Conservation (phyloP, 805 yeast genomes). For the Pichia insulana region DNA sequence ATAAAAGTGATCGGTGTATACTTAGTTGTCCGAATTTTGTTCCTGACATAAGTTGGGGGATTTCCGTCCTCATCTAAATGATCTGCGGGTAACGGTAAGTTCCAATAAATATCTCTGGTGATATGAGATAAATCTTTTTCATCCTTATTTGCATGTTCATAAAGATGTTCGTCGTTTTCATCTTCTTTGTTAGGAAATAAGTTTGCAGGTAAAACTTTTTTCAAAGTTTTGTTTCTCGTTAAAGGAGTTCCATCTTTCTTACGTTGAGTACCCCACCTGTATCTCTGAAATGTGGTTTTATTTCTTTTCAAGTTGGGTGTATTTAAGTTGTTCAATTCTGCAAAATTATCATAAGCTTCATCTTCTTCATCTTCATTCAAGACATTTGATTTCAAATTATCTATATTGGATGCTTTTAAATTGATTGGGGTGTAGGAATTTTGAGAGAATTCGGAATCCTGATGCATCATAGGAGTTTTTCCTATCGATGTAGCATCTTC, state of each 20-base stretch:
- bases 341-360: conserved; percentile 11
- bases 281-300: conserved; percentile 56
- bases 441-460: conserved; percentile 12
- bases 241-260: conserved; percentile 60
- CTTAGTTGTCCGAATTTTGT: conserved; percentile 91
- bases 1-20: conserved; percentile 85
- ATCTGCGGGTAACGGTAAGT: conserved; percentile 50
- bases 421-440: conserved; percentile 5
- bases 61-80: conserved; percentile 48
- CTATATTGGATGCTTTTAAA: conserved; percentile 12
- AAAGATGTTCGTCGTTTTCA: conserved; percentile 15
- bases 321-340: conserved; percentile 21
- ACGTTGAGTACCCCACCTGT: conserved; percentile 89
- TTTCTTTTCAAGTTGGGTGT: conserved; percentile 6
- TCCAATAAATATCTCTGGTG: conserved; percentile 47
- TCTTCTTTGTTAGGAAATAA: conserved; percentile 14
- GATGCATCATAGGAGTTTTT: conserved; percentile 20
- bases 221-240: conserved; percentile 51
- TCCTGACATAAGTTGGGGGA: conserved; percentile 61
- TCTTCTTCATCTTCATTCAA: conserved; percentile 4
- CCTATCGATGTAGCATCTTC: conserved; percentile 16
- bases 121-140: conserved; percentile 21
- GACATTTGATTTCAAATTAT: background rate
- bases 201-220: conserved; percentile 17
- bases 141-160: conserved; percentile 28